Base-by-base conservation (phyloP, 495 filamentous ascomycete genomes). In the Bombardia bombarda region DNA sequence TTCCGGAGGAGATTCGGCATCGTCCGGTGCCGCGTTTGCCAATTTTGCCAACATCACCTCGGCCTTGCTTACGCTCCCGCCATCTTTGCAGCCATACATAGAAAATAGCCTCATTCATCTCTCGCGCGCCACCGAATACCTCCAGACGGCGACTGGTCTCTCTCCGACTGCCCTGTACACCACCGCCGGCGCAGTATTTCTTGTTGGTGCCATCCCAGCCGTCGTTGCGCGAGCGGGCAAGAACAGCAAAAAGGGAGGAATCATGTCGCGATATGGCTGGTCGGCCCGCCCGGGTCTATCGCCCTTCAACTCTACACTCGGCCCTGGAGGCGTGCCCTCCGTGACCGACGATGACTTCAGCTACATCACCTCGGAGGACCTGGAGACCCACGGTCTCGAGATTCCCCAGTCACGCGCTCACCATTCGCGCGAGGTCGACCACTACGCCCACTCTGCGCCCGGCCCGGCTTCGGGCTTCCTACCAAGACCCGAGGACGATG, bases 331-430 rank as follows among this genome's bases (percentile, higher is more conserved):
- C 42, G 58, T 65, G 16, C 79, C 81, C 7, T 66, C 80, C 46
- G 80, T 92, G 48, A 82, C 74, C 57, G 86, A 90, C 38, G 75
- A 74, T 9, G 84, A 90, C 55, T 94, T 81, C 62, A 79, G 75
- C 53, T 94, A 95, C 66, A 84, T 92, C 58, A 83, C 80, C 8
- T 75, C 78, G 7, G 79, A 81, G 40, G 83, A 88, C 45, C 66
- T 82, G 36, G 69, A 75, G 38, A 63, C 69, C 51, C 45, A 50
- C 14, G 50, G 44, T 21, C n/a, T n/a, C n/a, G n/a, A n/a, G n/a
- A 7, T 53, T 33, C 47, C 54, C 32, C 31, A 41, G 40, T 68
- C 58, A 22, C 58, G 66, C 26, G 47, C 55, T 9, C 33, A 65
- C 61, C 40, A 14, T 9, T 19, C 52, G 40, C 66, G 58, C 26